Evolutionary conservation across 345 rosid species (phyloP), one percentile per base, ranked within the genome.

Genomic region (Aquilaria malaccensis): DNA sequence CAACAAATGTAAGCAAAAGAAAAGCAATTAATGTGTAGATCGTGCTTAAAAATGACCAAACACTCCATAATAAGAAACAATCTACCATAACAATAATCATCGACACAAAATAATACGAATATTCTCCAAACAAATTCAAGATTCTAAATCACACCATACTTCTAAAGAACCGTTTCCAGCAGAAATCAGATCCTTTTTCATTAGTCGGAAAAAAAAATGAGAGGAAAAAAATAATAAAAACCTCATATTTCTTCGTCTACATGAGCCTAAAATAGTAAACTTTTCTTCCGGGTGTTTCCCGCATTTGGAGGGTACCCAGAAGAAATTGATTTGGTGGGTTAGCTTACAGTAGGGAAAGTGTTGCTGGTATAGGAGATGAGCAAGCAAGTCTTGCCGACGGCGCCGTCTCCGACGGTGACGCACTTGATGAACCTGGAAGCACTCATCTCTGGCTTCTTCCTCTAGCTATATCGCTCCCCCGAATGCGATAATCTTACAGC

Each of bases 321-420:
- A 37, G 43, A 37, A 37, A 37, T 37, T 37, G 43, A 37, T 37
- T 3, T 37, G 43, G 7, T 5, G 43, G 7, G 43, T n/a, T 47
- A n/a, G 70, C 81, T 69, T 29, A 87, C 91, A 33, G 89, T 81
- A 5, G 93, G 89, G 63, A 83, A 86, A 77, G 81, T 83, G 75
- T 86, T 86, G 77, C 89, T 83, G 66, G 91, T 85, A 73, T 85
- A 85, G 65, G 88, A 85, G 59, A 85, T 85, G 62, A 85, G 92
- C 77, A 86, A 80, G 76, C 94, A 86, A 52, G 93, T 86, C 79
- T 86, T 86, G 61, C 93, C 93, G 9, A 86, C 93, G 49, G 89
- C 93, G 11, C 93, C 93, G 52, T 86, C 93, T 22, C 93, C 87
- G 68, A 86, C 94, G 0, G 94, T 86, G 30, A 86, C 94, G 67